phyloP scores from a whole-genome alignment of 805 yeast species.

The Barnettozyma sucrosica region DNA sequence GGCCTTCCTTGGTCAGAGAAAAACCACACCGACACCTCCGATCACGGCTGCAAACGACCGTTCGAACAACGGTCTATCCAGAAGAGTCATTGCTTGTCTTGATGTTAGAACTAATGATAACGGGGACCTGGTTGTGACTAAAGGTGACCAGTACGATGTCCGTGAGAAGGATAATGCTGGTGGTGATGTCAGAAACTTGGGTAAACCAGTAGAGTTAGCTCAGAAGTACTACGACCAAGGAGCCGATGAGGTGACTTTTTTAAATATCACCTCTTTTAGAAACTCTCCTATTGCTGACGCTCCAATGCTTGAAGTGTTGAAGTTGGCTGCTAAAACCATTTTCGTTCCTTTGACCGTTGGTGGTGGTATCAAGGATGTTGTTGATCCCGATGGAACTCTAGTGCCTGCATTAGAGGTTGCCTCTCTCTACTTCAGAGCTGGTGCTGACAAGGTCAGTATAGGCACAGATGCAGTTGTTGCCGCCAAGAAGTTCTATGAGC shows the following conservation, averaged over 20 bases:
- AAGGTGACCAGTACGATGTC: constrained; percentile 98
- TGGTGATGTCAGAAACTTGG: constrained; percentile 78
- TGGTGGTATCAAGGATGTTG: constrained; percentile 91
- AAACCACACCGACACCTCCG: constrained; percentile 16
- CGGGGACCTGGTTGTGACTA: constrained; percentile 96
- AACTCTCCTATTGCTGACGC: constrained; percentile 89
- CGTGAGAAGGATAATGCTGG: constrained; percentile 61
- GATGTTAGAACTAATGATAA: constrained; percentile 94
- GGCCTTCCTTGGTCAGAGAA: constrained; percentile 51
- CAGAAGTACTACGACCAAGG: constrained; percentile 88
- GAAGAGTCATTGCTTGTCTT: constrained; percentile 91
- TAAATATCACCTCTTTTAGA: constrained; percentile 93
- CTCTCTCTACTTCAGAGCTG: constrained; percentile 83
- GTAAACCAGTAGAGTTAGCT: constrained; percentile 95
- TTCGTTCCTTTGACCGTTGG: constrained; percentile 98
- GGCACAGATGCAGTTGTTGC: constrained; percentile 96
- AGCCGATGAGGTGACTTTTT: constrained; percentile 93
- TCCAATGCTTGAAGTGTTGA: constrained; percentile 91
- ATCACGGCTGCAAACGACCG: constrained; percentile 28
- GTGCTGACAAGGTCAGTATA: constrained; percentile 96
- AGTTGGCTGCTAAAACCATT: constrained; percentile 76
- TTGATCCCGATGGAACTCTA: constrained; percentile 74
- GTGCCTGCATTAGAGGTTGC: constrained; percentile 91
- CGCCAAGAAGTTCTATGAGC: constrained; percentile 72
- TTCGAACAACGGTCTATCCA: constrained; percentile 62